Conservation (phyloP, 2,329 filamentous ascomycete genomes). For the Cladophialophora immunda region DNA sequence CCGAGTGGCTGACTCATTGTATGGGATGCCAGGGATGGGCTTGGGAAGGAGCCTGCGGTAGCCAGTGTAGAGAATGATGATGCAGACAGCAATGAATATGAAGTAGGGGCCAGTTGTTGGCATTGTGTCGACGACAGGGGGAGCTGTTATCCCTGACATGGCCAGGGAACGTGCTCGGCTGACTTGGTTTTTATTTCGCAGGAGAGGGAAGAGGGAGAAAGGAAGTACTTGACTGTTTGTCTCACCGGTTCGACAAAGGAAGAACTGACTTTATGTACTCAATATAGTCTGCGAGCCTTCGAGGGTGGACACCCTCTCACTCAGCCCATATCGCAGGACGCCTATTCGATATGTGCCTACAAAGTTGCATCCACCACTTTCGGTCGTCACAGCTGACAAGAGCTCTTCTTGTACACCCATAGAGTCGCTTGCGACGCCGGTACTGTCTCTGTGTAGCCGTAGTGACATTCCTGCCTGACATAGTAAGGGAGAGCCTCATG, state of each 20-base stretch:
- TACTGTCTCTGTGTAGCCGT: not conserved
- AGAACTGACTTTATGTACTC: not conserved
- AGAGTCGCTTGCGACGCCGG: not conserved
- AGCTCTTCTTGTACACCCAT: not conserved
- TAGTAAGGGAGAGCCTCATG: not conserved
- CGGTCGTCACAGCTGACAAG: not conserved
- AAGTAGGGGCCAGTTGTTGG: not conserved
- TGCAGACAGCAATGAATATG: not conserved
- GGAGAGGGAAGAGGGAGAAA: not conserved
- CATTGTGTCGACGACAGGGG: not conserved
- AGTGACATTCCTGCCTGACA: not conserved
- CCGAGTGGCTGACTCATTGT: conserved; percentile 18
- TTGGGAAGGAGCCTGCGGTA: conserved; percentile 22
- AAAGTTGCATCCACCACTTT: not conserved
- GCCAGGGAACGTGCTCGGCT: not conserved
- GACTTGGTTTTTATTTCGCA: not conserved
- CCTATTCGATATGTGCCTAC: not conserved
- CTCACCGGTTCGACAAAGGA: not conserved
- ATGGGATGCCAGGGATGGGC: conserved; percentile 27
- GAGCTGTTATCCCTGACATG: not conserved
- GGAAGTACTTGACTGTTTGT: not conserved
- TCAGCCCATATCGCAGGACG: not conserved
- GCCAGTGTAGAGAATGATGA: conserved; percentile 4
- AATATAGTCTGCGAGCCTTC: not conserved
- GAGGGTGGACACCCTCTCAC: not conserved